These are phyloP conservation scores for Phaeoacremonium minimum DNA, from an alignment of 2,329 filamentous ascomycete species.

Conservation along the genomic window DNA sequence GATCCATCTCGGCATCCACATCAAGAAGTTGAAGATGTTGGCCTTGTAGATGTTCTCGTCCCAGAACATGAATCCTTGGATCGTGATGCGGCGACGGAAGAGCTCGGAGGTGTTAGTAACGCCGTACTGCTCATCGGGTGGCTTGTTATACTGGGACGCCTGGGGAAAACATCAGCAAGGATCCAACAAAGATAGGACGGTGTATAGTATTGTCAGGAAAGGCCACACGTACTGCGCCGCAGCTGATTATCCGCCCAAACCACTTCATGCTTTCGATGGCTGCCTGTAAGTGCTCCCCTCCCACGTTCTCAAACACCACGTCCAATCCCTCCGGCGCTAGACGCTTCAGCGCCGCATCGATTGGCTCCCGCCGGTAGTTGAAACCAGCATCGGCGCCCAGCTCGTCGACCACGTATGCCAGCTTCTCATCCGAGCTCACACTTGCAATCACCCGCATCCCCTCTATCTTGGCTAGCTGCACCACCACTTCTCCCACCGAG, in stretches of 20 bases:
- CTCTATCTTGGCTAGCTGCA: conserved; percentile 72
- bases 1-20: conserved; percentile 67
- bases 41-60: conserved; percentile 51
- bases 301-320: conserved; percentile 80
- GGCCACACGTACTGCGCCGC: conserved; percentile 68
- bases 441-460: conserved; percentile 71
- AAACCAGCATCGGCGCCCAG: conserved; percentile 70
- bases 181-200: too few species aligned
- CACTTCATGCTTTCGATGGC: conserved; percentile 54
- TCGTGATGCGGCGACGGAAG: conserved; percentile 56
- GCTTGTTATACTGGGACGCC: conserved; percentile 62
- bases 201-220: too few species aligned
- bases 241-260: conserved; percentile 59
- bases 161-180: too few species aligned
- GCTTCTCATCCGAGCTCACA: conserved; percentile 72
- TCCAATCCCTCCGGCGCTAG: conserved; percentile 70
- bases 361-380: conserved; percentile 76
- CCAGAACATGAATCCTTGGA: conserved; percentile 64
- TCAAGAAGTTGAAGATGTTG: conserved; percentile 56
- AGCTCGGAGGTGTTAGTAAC: conserved; percentile 58
- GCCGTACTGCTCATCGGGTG: conserved; percentile 47
- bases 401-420: conserved; percentile 65
- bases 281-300: conserved; percentile 65
- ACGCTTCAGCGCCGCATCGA: conserved; percentile 57
- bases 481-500: conserved; percentile 71